phyloP scores from a whole-genome alignment of 352 stramenopile genomes.

The Globisporangium nunn region DNA sequence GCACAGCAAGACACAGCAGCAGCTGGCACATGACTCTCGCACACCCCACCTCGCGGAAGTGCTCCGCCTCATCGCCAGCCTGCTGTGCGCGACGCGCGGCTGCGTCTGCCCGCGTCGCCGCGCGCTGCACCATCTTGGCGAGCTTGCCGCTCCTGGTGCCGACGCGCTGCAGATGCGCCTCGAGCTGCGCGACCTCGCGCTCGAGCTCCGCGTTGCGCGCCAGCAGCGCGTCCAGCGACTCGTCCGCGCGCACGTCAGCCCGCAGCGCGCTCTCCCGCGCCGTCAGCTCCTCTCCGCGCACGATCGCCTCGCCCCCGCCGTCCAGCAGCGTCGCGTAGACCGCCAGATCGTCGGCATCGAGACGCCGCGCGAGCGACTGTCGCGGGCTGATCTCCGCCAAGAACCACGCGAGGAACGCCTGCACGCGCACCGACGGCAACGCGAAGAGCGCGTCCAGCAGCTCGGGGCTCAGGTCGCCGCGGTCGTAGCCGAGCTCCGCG shows the following conservation, averaged over 20 bases:
- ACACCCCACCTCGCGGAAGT: conserved; percentile 18
- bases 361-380: conserved; percentile 20
- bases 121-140: conserved; percentile 19
- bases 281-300: conserved; percentile 17
- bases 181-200: conserved; percentile 21
- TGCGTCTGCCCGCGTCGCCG: conserved; percentile 5
- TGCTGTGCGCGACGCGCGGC: conserved; percentile 4
- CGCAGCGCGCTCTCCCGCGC: conserved; percentile 15
- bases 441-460: conserved; percentile 30
- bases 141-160: conserved; percentile 23
- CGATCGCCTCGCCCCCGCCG: conserved; percentile 3
- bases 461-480: conserved; percentile 20
- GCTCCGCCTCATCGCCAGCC: conserved; percentile 4
- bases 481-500: conserved; percentile 29
- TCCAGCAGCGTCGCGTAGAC: conserved; percentile 23
- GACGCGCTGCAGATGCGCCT: conserved; percentile 18
- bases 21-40: neutral
- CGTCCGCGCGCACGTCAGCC: conserved; percentile 11
- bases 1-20: neutral
- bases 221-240: conserved; percentile 23
- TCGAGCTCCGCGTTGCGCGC: conserved; percentile 17
- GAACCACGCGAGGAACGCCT: conserved; percentile 43
- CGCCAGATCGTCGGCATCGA: conserved; percentile 18
- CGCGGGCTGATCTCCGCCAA: conserved; percentile 20
- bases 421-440: conserved; percentile 31